Evolutionary conservation across 176 grass and related monocot species (phyloP), one percentile per base, ranked within the genome.

Genomic region (Triticum monococcum): DNA sequence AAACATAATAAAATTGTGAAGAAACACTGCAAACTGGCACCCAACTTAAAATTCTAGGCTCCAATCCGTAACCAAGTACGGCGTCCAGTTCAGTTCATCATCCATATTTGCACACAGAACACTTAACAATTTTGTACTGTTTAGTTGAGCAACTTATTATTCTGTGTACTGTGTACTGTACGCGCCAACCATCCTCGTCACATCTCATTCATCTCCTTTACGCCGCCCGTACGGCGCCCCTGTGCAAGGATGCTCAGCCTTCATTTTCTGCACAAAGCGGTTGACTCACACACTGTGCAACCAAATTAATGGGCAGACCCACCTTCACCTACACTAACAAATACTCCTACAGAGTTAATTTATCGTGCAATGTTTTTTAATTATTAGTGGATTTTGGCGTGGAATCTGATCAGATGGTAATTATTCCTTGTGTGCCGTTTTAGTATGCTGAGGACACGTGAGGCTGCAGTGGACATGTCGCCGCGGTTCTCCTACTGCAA

Each of bases 401-500:
- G 24, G 26, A 75, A 75, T 50, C 46, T 76, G 73, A 7, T 54
- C 25, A 76, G 50, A 76, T 30, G 16, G 25, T 31, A 54, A 54
- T 4, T 12, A 32, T 69, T 10, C 68, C 8, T 70, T 25, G 8
- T 37, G 48, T 82, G 22, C 16, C 30, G 0, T 82, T 20, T 63
- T 35, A 95, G 93, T 33, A 78, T 84, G 80, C 50, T 83, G 50
- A 90, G 72, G 78, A 79, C 74, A 36, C 69, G 86, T 23, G 90
- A 84, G 84, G 88, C 41, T 7, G 73, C 81, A 69, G 33, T 84
- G 74, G 91, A 92, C 40, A 87, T 92, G 63, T 95, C 90, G 14
- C 93, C 93, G 26, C 62, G 86, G 68, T 88, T 90, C 75, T 95
- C 90, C 32, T 83, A 90, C 22, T 95, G 91, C 75, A 95, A 90